Conservation (phyloP, 257 asterid genomes). For the Nicotiana sylvestris region DNA sequence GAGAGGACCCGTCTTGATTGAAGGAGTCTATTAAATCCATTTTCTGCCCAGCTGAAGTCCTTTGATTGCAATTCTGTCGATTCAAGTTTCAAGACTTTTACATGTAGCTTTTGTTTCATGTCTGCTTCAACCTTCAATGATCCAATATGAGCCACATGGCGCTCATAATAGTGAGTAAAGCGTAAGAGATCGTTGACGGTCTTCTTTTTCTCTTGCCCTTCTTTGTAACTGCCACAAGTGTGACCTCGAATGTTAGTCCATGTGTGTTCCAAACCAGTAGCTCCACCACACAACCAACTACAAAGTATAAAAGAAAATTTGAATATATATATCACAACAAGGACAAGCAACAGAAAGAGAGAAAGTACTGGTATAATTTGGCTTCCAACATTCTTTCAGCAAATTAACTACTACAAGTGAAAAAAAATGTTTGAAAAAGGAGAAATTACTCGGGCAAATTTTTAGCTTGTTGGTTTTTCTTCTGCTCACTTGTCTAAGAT, state of each 20-base stretch:
- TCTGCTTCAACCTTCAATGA: slow-evolving; percentile 40
- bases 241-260: slow-evolving; percentile 29
- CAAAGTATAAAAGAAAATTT: neutral
- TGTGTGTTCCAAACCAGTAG: slow-evolving; percentile 41
- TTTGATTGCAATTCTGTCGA: neutral
- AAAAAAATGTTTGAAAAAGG: neutral
- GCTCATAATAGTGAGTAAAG: slow-evolving; percentile 39
- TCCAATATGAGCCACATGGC: slow-evolving; percentile 38
- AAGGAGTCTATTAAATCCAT: slow-evolving; percentile 40
- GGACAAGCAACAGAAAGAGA: neutral
- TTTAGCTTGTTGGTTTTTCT: neutral
- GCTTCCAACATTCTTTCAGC: neutral
- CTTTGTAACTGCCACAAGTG: slow-evolving; percentile 48
- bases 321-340: neutral
- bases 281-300: slow-evolving; percentile 68
- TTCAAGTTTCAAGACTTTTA: slow-evolving; percentile 22
- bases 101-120: slow-evolving; percentile 24
- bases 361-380: neutral
- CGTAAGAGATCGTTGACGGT: slow-evolving; percentile 34
- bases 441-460: neutral
- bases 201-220: slow-evolving; percentile 12
- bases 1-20: slow-evolving; percentile 43
- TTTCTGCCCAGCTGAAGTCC: slow-evolving; percentile 45
- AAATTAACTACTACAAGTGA: neutral
- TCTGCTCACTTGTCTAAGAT: neutral